Evolutionary conservation across 768 basidiomycete species (phyloP), one percentile per base, ranked within the genome.

Genomic region (Omphalotus guepiniiformis): DNA sequence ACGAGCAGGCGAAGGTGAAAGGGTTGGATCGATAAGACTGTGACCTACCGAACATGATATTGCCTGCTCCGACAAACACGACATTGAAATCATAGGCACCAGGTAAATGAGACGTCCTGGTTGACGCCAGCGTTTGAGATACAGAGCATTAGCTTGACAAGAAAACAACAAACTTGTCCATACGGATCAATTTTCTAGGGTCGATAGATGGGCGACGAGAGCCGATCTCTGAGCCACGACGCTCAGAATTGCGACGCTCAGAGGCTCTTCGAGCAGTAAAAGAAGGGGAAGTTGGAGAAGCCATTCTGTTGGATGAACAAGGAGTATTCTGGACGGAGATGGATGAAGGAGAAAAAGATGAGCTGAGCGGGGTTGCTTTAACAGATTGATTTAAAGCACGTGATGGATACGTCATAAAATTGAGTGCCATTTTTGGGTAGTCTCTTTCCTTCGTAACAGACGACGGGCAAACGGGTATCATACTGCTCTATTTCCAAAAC

Each of bases 11-110:
- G 28, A 27, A 35, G 23, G 35, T 19, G 16, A 27, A 29, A 11
- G 16, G 11, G 22, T 28, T 12, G 21, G 26, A 22, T 48, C 42
- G 34, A 35, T 49, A 46, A 28, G 35, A 42, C 30, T n/a, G 25
- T 28, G 28, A 49, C 69, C 47, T 44, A 82, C 93, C 94, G 62
- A 98, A 98, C 93, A 96, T 96, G 71, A 97, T 94, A 70, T 96
- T 95, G 13, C 93, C 94, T 22, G 94, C 94, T 42, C 94, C 94
- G 56, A 98, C 74, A 67, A 95, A 93, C 63, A 95, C 82, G 45
- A 98, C 84, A 64, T 96, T 95, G 76, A 96, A 96, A 59, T 85
- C 75, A 55, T 86, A 80, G 39, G 79, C 67, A 13, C 82, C 84
- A 45, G 72, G 72, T 45, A 82, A 60, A 40, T 78, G 73, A 54